phyloP scores from a whole-genome alignment of 495 filamentous ascomycete genomes.

The Trichoderma asperelloides region DNA sequence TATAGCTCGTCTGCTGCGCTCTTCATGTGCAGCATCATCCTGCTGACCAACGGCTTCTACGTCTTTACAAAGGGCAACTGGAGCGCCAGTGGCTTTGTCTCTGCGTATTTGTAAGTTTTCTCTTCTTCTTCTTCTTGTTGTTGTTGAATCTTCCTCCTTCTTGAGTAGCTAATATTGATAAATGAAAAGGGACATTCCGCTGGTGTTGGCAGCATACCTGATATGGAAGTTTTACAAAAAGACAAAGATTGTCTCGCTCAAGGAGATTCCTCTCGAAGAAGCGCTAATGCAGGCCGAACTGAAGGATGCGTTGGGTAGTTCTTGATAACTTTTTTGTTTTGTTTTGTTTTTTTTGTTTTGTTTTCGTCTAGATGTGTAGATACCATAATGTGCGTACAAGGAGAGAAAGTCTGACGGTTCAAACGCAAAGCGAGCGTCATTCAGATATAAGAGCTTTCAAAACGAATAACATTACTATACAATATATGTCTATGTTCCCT shows the following conservation, averaged over 20 bases:
- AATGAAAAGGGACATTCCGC: constrained; percentile 43
- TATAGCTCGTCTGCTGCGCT: constrained; percentile 30
- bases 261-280: constrained; percentile 40
- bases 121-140: background rate
- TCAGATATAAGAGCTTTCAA: background rate
- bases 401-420: background rate
- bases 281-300: background rate
- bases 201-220: constrained; percentile 42
- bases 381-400: background rate
- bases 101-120: constrained; percentile 37
- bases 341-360: background rate
- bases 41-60: constrained; percentile 38
- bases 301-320: background rate
- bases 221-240: constrained; percentile 46
- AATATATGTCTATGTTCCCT: background rate
- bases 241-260: constrained; percentile 43
- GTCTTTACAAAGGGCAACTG: constrained; percentile 42
- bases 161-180: background rate
- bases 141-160: background rate
- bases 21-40: constrained; percentile 36
- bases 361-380: background rate
- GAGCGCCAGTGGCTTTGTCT: constrained; percentile 37
- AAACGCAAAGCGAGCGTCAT: background rate
- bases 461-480: background rate
- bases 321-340: background rate